These are phyloP conservation scores for Beauveria scarabaeidicola DNA, from an alignment of 2,329 filamentous ascomycete species.

Conservation along the genomic window DNA sequence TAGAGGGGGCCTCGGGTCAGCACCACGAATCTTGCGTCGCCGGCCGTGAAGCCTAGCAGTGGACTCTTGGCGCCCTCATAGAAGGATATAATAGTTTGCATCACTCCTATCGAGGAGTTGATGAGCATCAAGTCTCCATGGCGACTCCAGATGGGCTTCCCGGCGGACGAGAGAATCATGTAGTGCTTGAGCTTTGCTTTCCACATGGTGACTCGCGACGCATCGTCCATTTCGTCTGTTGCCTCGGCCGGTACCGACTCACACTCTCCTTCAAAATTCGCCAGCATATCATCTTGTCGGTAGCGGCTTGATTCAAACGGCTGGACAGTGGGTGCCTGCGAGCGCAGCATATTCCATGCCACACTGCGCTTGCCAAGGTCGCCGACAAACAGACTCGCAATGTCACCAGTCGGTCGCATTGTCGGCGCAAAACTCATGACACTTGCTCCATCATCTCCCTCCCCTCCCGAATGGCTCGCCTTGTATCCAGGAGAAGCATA, in stretches of 20 bases:
- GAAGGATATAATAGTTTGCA: slow-evolving; percentile 96
- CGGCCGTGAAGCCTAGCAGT: slow-evolving; percentile 79
- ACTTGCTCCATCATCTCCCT: slow-evolving; percentile 56
- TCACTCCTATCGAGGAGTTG: slow-evolving; percentile 87
- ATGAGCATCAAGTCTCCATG: slow-evolving; percentile 86
- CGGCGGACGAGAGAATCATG: slow-evolving; percentile 88
- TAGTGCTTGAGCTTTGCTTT: slow-evolving; percentile 95
- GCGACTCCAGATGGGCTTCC: slow-evolving; percentile 94
- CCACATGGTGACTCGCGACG: slow-evolving; percentile 63
- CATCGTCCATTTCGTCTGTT: slow-evolving; percentile 36
- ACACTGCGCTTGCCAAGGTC: slow-evolving; percentile 57
- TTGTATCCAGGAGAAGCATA: slow-evolving; percentile 29
- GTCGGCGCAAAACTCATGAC: slow-evolving; percentile 59
- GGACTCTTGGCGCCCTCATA: slow-evolving; percentile 75
- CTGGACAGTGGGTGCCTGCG: slow-evolving; percentile 50
- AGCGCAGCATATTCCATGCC: slow-evolving; percentile 59
- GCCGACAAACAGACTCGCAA: slow-evolving; percentile 73
- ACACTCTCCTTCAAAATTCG: slow-evolving; percentile 70
- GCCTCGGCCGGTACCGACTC: slow-evolving; percentile 56
- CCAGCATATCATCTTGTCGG: slow-evolving; percentile 43
- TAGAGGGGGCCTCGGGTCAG: slow-evolving; percentile 80
- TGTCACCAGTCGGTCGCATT: slow-evolving; percentile 56
- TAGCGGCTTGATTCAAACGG: slow-evolving; percentile 49
- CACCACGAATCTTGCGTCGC: slow-evolving; percentile 76
- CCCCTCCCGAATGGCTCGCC: slow-evolving; percentile 28